Base-by-base conservation (phyloP, 768 basidiomycete genomes). In the Hydnum rufescens region DNA sequence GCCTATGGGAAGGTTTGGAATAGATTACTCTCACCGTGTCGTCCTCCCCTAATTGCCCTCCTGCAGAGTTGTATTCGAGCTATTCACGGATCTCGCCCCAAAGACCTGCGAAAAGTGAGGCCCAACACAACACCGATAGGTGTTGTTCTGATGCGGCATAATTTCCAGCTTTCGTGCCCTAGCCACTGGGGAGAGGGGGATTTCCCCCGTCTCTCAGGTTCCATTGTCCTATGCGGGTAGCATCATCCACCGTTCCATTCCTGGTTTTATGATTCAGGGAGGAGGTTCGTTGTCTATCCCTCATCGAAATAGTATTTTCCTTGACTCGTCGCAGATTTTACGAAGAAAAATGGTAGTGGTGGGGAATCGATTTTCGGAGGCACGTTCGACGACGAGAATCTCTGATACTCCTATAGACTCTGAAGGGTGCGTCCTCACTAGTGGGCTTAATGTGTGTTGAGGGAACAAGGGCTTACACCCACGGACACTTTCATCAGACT, bases 141-240 rank as follows among this genome's bases (percentile, higher is more conserved):
- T 26, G 8, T 26, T 13, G 8, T 47, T 25, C 44, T 47, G 44
- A 16, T 47, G 0, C 13, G 34, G 8, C 44, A 13, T 26, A 28
- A 13, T 50, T 16, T 6, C 44, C 57, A 92, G 87, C 66, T 92
- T 92, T 63, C 76, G 88, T 42, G 76, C 78, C 2, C 67, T 93
- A 51, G 87, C 83, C 62, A 92, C 87, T 1, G 89, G 89, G 5
- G 83, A 88, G 63, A 78, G 76, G 60, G 89, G 88, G 3, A 58
- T 80, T 4, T 85, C 83, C 0, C 63, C 71, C 0, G 62, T 70
- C 22, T 71, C 75, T 1, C 73, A 78, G n/a, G 64, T 76, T 5
- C 80, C 84, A 4, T 70, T 92, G 3, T 82, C 80, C 66, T 90
- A 87, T 73, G 88, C 85, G 66, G 76, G 77, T 59, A 74, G 72